Evolutionary conservation across 1,284 basidiomycete genomes (phyloP), one percentile per base, ranked within the genome.

Genomic region (Trametes polyzona): DNA sequence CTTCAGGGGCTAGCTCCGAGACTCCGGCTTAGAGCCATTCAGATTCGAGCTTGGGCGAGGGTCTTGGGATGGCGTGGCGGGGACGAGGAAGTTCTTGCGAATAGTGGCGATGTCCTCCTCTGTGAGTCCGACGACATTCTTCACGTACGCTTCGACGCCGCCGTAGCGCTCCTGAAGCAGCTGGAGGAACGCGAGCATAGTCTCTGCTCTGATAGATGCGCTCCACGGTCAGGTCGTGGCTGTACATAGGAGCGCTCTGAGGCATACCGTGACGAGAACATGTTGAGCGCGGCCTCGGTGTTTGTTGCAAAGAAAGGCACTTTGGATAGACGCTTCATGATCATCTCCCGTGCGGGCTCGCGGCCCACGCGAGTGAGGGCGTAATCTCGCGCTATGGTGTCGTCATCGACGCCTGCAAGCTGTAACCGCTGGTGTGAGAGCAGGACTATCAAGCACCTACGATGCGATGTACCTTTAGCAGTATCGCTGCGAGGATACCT

Each of bases 341-440:
- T 83, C 75, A 78, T 83, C 61, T 82, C 82, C 30, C 90, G 80
- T 16, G 83, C 82, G 29, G 89, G 90, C 69, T 91, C 90, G 37
- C 90, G 83, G 4, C 90, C 90, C 24, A 92, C 76, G 57, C 87
- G 78, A 17, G 87, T 91, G 29, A 92, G 73, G 9, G 87, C 81
- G 65, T 92, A 92, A 70, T 92, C 90, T n/a, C 80, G 75, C 16
- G 87, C 83, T 53, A 92, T 84, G 3, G 67, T 64, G 42, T 83
- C 79, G 62, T 89, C 78, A 33, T 82, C 77, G 0, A 89, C 87
- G 19, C 87, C 88, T 40, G 82, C 86, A 37, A 92, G 81, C 90
- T 92, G 55, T 21, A 24, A 26, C 17, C 1, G 9, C 19, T 16
- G 14, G 4, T 17, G 21, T 51, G 35, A 37, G 27, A 17, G 14